Base-by-base conservation (phyloP, 1,284 basidiomycete species). In the Puccinia polysora region DNA sequence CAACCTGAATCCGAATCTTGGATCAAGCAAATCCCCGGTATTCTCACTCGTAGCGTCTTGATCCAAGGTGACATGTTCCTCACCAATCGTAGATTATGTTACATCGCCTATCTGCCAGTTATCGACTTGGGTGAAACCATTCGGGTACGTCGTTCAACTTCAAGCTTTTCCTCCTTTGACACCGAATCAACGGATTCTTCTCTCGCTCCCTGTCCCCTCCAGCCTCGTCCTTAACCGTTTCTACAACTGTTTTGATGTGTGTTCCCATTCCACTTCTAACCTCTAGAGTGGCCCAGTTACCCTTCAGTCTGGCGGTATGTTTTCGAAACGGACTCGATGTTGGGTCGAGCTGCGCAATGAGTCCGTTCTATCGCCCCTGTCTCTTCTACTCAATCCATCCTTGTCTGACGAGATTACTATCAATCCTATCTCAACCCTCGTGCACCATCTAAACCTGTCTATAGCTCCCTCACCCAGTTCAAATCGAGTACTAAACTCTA, bases 61-160 rank as follows among this genome's bases (percentile, higher is more conserved):
- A 76, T 78, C 73, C 75, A 76, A 30, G 78, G 78, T n/a, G 73
- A 62, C 38, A 69, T 77, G 20, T 67, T 75, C 50, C 74, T 78
- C 40, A 78, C 78, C 43, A 75, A 65, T 43, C 77, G 76, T 52
- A 75, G 77, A 15, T 38, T 78, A 49, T 76, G 75, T 73, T 78
- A 77, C 62, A 59, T 78, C 25, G 78, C 78, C 14, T 75, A 74
- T 53, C 71, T 78, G 5, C 75, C 76, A 25, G 34, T 45, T 10
- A 36, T 60, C 23, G 68, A 71, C 59, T 47, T 36, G n/a, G 56
- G 73, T 25, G 23, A 70, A 53, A 40, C 47, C 30, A 65, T 67
- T 49, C 59, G 60, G 18, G 69, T 72, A 43, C 52, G 58, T 71
- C n/a, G n/a, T 50, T 15, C 18, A 34, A 40, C 25, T 38, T 38